Evolutionary conservation across 768 basidiomycete genomes (phyloP), one percentile per base, ranked within the genome.

Genomic region (Wakefieldia striispora): DNA sequence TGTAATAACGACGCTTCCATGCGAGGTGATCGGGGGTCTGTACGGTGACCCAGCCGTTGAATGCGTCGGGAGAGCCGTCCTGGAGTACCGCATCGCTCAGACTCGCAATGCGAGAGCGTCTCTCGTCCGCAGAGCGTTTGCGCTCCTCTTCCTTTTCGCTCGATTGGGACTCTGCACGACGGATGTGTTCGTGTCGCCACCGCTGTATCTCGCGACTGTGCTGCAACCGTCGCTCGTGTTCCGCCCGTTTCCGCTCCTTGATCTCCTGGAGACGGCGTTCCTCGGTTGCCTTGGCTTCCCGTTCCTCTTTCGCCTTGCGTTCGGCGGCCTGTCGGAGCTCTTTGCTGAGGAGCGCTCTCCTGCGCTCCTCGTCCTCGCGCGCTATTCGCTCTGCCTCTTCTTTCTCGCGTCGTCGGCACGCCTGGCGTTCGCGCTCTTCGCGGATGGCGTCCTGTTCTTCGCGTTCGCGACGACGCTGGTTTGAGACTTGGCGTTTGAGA

Each of bases 1-100:
- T 78, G 65, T 76, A 84, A 57, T 77, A 86, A n/a, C 83, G 71
- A 50, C 85, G 72, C 57, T 80, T 81, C 85, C 85, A 87, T 1
- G 74, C 68, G 46, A 82, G 64, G 3, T 71, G 72, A 13, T 80
- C 78, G 24, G 70, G 69, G 3, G 76, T 75, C 59, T 84, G 83
- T 43, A 85, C 69, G 1, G 82, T 83, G 3, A 83, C 75, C 81
- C 83, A 84, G 0, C 84, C 85, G 11, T 72, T 70, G 45, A 74
- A 56, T 14, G 76, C 68, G 14, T 70, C 67, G 27, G 27, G 27
- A 29, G 27, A 29, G 45, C 70, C 74, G 31, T 75, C 68, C 44
- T 72, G 74, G 35, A 73, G 69, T 33, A 77, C 74, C 4, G 70
- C 74, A 38, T 71, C 65, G 54, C 73, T 70, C 19, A 86, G 76